Evolutionary conservation across 1,284 basidiomycete species (phyloP), one percentile per base, ranked within the genome.

Genomic region (Heterobasidion irregulare): DNA sequence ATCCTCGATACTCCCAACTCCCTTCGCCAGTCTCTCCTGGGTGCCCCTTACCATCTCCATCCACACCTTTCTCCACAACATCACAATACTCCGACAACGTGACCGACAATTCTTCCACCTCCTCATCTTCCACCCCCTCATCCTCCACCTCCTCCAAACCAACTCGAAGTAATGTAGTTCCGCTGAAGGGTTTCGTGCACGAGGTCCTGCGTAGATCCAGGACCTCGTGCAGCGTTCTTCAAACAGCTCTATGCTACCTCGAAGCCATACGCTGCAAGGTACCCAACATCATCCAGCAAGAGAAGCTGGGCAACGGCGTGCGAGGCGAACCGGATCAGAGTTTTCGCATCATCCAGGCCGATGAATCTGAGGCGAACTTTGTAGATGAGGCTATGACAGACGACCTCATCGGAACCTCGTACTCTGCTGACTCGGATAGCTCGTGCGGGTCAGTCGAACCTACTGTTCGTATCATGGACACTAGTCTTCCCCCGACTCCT

Each of bases 181-280:
- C 85, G 9, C 78, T 89, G 60, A 83, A 79, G 62, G 74, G 77
- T 5, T 90, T 90, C 59, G 85, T 91, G 15, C 84, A 88, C 65
- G 86, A 91, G 66, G 86, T 90, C 8, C 75, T 90, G 32, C 76
- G 83, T 52, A 82, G 86, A 32, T 90, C 87, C 15, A 77, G 84
- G 53, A 90, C 87, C 0, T 88, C 88, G 9, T 84, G 83, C 18
- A 80, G 75, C 48, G 84, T 89, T 13, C 74, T 91, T 6, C 87
- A 91, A 66, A 86, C 86, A 0, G 89, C 87, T 0, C 70, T 91
- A 0, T 91, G 88, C 66, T 91, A 90, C 62, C 71, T 91, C 32
- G 85, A 89, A 66, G 88, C 85, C 2, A 76, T 90, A 18, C 81
- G 86, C 8, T 63, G 70, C 26, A 86, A 82, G 68, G 68, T 90